Percentiles rank a stretch among this genome's conserved stretches.
Evolutionary conservation across 805 yeast genomes (phyloP).

Genomic region (Wickerhamomyces kurtzmanii): DNA sequence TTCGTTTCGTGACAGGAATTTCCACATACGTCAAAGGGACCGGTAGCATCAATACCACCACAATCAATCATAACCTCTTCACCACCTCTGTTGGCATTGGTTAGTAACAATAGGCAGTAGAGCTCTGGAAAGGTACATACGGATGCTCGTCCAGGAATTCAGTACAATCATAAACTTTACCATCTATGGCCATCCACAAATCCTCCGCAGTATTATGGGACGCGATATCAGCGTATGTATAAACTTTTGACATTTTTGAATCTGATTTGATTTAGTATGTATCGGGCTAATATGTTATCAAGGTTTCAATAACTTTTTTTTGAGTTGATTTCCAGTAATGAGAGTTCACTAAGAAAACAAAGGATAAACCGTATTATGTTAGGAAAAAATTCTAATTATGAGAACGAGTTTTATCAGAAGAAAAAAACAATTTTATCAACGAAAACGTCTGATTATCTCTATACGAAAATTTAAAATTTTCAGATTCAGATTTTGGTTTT

Average conservation of each 20-base stretch:
- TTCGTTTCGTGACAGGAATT: conserved; percentile 20
- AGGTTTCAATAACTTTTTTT: neutral
- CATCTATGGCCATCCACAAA: conserved; percentile 78
- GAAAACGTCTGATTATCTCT: too few species aligned
- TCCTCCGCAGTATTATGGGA: conserved; percentile 68
- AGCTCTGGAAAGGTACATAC: conserved; percentile 24
- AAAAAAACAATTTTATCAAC: too few species aligned
- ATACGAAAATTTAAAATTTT: too few species aligned
- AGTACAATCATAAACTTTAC: conserved; percentile 81
- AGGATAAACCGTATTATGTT: too few species aligned
- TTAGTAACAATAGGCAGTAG: conserved; percentile 24
- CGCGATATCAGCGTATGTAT: conserved; percentile 58
- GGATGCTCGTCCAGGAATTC: conserved; percentile 45
- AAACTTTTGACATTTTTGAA: conserved; percentile 34
- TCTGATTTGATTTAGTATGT: neutral
- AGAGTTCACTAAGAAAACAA: too few species aligned
- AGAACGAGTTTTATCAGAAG: too few species aligned
- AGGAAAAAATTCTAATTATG: too few species aligned
- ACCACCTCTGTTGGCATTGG: conserved; percentile 65
- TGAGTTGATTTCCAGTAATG: too few species aligned
- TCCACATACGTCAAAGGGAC: conserved; percentile 53
- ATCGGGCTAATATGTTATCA: neutral
- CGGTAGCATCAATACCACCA: conserved; percentile 81
- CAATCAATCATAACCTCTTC: conserved; percentile 75
- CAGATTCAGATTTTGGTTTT: too few species aligned